These are phyloP conservation scores for Venturia oleaginea DNA, from an alignment of 2,329 filamentous ascomycete genomes.

Conservation along the genomic window DNA sequence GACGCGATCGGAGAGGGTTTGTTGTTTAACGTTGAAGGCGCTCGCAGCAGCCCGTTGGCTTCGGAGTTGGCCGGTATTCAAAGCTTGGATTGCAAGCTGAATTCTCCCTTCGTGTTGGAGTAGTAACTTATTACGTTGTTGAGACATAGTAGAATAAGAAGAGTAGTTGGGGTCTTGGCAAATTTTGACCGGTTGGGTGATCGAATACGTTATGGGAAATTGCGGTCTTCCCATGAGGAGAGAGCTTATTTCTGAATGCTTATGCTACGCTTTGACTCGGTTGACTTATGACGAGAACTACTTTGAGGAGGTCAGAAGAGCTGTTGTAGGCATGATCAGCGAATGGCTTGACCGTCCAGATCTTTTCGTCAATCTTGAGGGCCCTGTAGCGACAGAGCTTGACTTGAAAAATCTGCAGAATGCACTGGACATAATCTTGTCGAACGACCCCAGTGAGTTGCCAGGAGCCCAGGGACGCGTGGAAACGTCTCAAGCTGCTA, in stretches of 20 bases:
- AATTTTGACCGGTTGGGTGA: too few relatives aligned
- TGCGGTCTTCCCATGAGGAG: not conserved
- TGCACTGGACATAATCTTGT: not conserved
- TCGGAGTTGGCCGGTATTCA: too few relatives aligned
- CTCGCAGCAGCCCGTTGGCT: too few relatives aligned
- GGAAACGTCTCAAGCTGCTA: not conserved
- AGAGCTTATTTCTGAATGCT: not conserved
- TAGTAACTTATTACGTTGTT: too few relatives aligned
- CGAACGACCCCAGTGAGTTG: not conserved
- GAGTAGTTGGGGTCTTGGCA: too few relatives aligned
- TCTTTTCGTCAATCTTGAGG: not conserved
- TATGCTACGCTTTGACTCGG: conserved; percentile 1
- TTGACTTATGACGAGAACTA: not conserved
- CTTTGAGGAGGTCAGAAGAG: not conserved
- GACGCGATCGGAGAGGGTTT: too few relatives aligned
- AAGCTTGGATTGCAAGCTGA: too few relatives aligned
- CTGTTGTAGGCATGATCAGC: not conserved
- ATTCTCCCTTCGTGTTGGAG: too few relatives aligned
- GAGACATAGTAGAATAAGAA: too few relatives aligned
- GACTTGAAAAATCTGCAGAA: not conserved
- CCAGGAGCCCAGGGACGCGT: not conserved
- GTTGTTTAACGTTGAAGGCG: too few relatives aligned
- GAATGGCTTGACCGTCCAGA: not conserved
- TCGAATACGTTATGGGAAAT: too few relatives aligned
- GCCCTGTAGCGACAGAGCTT: not conserved